phyloP scores from a whole-genome alignment of 2,329 filamentous ascomycete genomes.

The Botrytis fragariae region DNA sequence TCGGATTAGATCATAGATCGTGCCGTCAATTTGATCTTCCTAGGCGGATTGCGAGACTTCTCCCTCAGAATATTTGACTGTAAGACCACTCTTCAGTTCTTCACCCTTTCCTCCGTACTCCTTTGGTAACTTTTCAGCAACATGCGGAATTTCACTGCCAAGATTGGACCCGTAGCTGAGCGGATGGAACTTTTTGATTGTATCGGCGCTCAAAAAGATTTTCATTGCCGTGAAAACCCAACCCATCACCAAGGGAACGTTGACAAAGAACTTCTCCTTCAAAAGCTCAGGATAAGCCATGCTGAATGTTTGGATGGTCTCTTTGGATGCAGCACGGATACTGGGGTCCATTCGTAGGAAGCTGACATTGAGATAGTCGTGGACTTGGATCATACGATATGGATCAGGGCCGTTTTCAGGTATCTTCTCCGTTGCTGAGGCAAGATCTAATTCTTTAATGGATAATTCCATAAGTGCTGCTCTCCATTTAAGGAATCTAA shows the following conservation, averaged over 20 bases:
- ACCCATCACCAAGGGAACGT: conserved; percentile 87
- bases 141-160: conserved; percentile 54
- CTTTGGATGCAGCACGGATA: conserved; percentile 72
- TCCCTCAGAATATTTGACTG: conserved; percentile 34
- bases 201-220: conserved; percentile 69
- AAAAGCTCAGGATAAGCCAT: conserved; percentile 87
- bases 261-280: conserved; percentile 92
- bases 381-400: conserved; percentile 88
- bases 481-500: conserved; percentile 85
- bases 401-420: conserved; percentile 67
- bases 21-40: neutral
- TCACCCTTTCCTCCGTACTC: conserved; percentile 75
- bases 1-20: neutral
- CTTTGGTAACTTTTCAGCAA: conserved; percentile 66
- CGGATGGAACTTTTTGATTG: conserved; percentile 76
- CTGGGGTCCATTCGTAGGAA: conserved; percentile 79
- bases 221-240: conserved; percentile 79
- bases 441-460: conserved; percentile 69
- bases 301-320: conserved; percentile 79
- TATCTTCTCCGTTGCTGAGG: conserved; percentile 62
- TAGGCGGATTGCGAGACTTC: neutral
- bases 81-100: conserved; percentile 40
- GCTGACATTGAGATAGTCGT: conserved; percentile 86
- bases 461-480: conserved; percentile 88
- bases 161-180: conserved; percentile 71